Evolutionary conservation across 179 eudicot species (phyloP).

Genomic region (Silene noctiflora): DNA sequence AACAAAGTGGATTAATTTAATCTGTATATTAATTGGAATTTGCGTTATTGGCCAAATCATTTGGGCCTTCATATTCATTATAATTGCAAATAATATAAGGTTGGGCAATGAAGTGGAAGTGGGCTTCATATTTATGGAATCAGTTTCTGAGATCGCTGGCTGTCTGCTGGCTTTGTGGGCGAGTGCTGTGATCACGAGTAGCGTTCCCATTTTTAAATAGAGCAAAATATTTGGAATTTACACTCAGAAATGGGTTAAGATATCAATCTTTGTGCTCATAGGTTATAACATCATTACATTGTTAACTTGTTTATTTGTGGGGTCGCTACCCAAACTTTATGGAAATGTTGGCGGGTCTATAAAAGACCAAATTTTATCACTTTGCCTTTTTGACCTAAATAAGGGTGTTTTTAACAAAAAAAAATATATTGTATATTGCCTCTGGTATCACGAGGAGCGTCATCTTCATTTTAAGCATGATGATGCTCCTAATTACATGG

Average conservation of each 20-base stretch:
- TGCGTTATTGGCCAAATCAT: not conserved
- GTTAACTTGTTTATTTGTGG: not conserved
- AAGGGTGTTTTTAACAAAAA: not conserved
- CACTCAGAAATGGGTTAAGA: conserved; percentile 8
- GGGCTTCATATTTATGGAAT: not conserved
- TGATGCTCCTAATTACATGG: conserved; percentile 16
- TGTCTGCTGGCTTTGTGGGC: conserved; percentile 15
- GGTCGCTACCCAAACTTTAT: not conserved
- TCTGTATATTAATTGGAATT: conserved; percentile 10
- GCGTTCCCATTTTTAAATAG: not conserved
- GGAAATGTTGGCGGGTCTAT: not conserved
- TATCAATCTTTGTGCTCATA: conserved; percentile 14
- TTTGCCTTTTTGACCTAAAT: not conserved
- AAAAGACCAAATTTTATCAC: too few species aligned
- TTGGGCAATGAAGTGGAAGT: not conserved
- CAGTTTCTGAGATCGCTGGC: not conserved
- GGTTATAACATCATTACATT: conserved; percentile 19
- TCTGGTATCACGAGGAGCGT: conserved; percentile 15
- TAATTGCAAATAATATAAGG: not conserved
- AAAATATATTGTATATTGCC: not conserved
- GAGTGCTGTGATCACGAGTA: not conserved
- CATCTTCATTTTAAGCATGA: conserved; percentile 15
- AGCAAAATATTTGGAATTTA: conserved; percentile 12
- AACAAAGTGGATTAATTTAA: conserved; percentile 16
- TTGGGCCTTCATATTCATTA: not conserved